Evolutionary conservation across 352 stramenopile species (phyloP), one percentile per base, ranked within the genome.

Genomic region (Halophytophthora batemanensis): DNA sequence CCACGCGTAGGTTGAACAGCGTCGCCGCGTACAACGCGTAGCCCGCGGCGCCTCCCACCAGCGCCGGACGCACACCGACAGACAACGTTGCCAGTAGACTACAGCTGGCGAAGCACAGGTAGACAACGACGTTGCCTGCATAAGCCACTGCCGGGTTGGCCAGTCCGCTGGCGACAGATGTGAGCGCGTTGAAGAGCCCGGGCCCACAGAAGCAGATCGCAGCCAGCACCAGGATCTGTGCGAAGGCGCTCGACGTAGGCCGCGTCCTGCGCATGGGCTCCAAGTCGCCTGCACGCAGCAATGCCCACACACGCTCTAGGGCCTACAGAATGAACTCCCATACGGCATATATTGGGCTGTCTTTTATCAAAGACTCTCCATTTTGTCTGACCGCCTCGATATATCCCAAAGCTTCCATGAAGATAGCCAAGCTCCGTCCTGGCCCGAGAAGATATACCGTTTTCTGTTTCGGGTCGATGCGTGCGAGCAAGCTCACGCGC

Each of bases 21-120:
- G 74, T 61, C 1, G 53, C 35, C 0, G 72, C 62, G 18, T 93
- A 82, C 18, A 63, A 17, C 8, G 69, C 70, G 54, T 96, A 96
- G 39, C 77, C 77, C 17, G 72, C 8, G 0, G 77, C 52, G 19
- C 86, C 86, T 14, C 83, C 13, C 18, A 69, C 61, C 44, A 96
- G 71, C 33, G 74, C 56, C 7, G 44, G 38, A 21, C 69, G 71
- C 31, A 70, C 44, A 6, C 78, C 82, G 25, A 82, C 66, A 23
- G 89, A 37, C 11, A 42, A 60, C 0, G 67, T 69, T 23, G 66
- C 63, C 34, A 85, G 18, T 25, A 87, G 56, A 53, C 77, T 83
- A 17, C 55, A 75, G 29, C 76, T 13, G 0, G 82, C 74, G 56
- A 94, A 94, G 42, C 55, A 71, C 15, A 66, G 22, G 58, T 89